These are phyloP conservation scores for Debaryomyces nepalensis DNA, from an alignment of 1,139 yeast species.

Conservation along the genomic window DNA sequence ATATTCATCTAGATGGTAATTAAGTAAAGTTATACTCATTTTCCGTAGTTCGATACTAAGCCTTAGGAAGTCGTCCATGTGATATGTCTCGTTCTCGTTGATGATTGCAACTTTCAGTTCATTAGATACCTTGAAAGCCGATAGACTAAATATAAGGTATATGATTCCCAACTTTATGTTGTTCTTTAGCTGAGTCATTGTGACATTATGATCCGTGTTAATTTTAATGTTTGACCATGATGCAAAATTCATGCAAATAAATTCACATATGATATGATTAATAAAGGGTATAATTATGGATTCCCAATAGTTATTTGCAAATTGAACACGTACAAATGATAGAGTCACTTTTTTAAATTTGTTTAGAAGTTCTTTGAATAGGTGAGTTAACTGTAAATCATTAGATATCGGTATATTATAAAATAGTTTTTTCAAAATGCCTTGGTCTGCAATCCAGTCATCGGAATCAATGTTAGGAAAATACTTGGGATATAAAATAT, in stretches of 20 bases:
- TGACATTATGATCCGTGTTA: constrained; percentile 16
- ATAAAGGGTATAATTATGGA: constrained; percentile 36
- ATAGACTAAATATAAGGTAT: constrained; percentile 32
- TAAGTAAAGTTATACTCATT: constrained; percentile 39
- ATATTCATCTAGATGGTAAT: constrained; percentile 48
- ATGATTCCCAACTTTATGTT: constrained; percentile 33
- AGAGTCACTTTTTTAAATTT: constrained; percentile 26
- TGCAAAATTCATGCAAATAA: constrained; percentile 29
- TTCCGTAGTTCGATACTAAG: constrained; percentile 45
- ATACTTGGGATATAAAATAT: constrained; percentile 52
- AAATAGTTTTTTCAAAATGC: constrained; percentile 26
- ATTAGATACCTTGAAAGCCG: constrained; percentile 30
- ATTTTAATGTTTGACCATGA: constrained; percentile 22
- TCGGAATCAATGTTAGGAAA: constrained; percentile 51
- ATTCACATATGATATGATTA: constrained; percentile 37
- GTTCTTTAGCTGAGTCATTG: constrained; percentile 18
- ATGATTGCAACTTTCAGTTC: neutral
- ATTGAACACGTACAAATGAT: constrained; percentile 30
- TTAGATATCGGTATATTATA: constrained; percentile 11
- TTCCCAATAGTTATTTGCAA: constrained; percentile 34
- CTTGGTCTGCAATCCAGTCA: constrained; percentile 42
- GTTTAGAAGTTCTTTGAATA: constrained; percentile 26
- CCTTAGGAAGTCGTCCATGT: constrained; percentile 32
- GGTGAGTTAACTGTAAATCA: constrained; percentile 22
- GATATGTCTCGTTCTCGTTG: constrained; percentile 14